phyloP scores from a whole-genome alignment of 768 basidiomycete genomes.

The Xanthoconium stramineum region DNA sequence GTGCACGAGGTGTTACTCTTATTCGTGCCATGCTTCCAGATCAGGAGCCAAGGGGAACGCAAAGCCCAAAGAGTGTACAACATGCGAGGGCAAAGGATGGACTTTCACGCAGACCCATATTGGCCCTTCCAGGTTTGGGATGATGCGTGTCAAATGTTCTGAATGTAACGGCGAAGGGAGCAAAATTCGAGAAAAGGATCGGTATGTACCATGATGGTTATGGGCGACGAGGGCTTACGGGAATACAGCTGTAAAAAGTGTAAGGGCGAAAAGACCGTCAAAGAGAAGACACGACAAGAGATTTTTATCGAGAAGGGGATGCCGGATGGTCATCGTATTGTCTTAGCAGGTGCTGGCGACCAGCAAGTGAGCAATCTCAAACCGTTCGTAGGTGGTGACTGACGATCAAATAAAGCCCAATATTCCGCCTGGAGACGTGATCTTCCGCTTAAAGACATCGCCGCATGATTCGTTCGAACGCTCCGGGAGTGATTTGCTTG shows the following conservation, averaged over 20 bases:
- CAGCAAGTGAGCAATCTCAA: slow-evolving; percentile 56
- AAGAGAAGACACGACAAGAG: slow-evolving; percentile 88
- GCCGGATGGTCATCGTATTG: slow-evolving; percentile 77
- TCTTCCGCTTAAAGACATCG: slow-evolving; percentile 69
- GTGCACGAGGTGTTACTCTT: not conserved
- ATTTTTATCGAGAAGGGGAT: slow-evolving; percentile 87
- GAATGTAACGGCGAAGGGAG: slow-evolving; percentile 69
- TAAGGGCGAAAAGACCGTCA: slow-evolving; percentile 78
- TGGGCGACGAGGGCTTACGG: slow-evolving; percentile 1
- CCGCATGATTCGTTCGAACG: slow-evolving; percentile 83
- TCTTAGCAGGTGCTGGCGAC: slow-evolving; percentile 90
- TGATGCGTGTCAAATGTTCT: slow-evolving; percentile 55
- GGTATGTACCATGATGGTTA: slow-evolving; percentile 41
- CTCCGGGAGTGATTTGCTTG: slow-evolving; percentile 75
- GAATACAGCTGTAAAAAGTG: slow-evolving; percentile 86
- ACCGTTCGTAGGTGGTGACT: not conserved
- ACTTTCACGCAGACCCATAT: slow-evolving; percentile 56
- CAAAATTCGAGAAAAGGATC: slow-evolving; percentile 79
- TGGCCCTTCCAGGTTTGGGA: slow-evolving; percentile 45
- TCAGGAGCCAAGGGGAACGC: slow-evolving; percentile 79
- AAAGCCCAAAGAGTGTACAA: slow-evolving; percentile 80
- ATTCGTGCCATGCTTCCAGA: slow-evolving; percentile 37
- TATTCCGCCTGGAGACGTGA: slow-evolving; percentile 84
- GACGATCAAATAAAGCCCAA: slow-evolving; percentile 61
- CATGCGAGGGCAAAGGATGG: slow-evolving; percentile 84